These are phyloP conservation scores for Teunomyces barrocoloradensis DNA, from an alignment of 805 yeast species.

Conservation along the genomic window DNA sequence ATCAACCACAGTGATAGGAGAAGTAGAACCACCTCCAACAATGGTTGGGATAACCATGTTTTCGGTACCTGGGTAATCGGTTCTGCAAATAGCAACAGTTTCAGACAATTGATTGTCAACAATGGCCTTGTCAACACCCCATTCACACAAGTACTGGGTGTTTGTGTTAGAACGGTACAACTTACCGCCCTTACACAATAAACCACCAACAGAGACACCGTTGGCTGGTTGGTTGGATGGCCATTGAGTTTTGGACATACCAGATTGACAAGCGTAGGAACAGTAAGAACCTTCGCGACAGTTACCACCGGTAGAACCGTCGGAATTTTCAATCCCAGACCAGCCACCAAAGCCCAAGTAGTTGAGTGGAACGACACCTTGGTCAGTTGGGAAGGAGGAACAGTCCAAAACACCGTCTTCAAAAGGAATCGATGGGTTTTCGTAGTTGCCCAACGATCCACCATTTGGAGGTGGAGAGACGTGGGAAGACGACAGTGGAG, in stretches of 20 bases:
- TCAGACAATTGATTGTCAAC: slow-evolving; percentile 63
- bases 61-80: slow-evolving; percentile 99
- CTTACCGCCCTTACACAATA: slow-evolving; percentile 79
- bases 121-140: slow-evolving; percentile 73
- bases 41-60: slow-evolving; percentile 95
- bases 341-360: slow-evolving; percentile 78
- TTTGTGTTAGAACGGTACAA: slow-evolving; percentile 76
- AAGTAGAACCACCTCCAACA: slow-evolving; percentile 62
- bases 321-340: slow-evolving; percentile 67
- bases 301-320: slow-evolving; percentile 58
- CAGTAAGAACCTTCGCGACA: slow-evolving; percentile 93
- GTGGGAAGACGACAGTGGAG: slow-evolving; percentile 9
- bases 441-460: slow-evolving; percentile 53
- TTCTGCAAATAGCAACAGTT: slow-evolving; percentile 89
- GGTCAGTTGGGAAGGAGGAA: slow-evolving; percentile 70
- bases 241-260: slow-evolving; percentile 99
- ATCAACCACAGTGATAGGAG: slow-evolving; percentile 78
- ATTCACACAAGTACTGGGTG: slow-evolving; percentile 72
- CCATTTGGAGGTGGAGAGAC: slow-evolving; percentile 18
- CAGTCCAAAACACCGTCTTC: slow-evolving; percentile 71
- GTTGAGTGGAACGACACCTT: slow-evolving; percentile 78
- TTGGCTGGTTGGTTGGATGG: slow-evolving; percentile 80
- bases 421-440: slow-evolving; percentile 59
- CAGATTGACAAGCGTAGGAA: slow-evolving; percentile 97
- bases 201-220: slow-evolving; percentile 95